Percentiles rank a stretch among this genome's conserved stretches.
These are phyloP conservation scores for Serendipita sp. DNA, from an alignment of 768 basidiomycete genomes.

Conservation along the genomic window DNA sequence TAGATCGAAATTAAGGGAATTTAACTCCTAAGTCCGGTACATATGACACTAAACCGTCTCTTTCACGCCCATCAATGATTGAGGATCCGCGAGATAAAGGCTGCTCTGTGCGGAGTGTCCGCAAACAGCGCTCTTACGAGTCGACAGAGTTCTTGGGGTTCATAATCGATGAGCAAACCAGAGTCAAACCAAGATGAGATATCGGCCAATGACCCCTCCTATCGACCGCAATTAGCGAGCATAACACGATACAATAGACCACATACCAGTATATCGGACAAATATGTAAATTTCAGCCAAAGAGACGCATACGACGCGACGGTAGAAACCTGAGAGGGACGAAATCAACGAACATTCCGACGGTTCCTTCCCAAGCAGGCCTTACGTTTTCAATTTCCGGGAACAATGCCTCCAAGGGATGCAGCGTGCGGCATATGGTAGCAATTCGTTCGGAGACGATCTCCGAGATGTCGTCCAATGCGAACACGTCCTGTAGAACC, in stretches of 20 bases:
- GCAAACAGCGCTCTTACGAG: constrained; percentile 81
- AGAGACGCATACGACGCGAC: constrained; percentile 75
- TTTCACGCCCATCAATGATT: too few species aligned
- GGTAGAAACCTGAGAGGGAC: constrained; percentile 38
- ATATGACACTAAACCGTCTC: too few species aligned
- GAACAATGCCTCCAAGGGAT: constrained; percentile 68
- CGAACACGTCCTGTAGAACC: constrained; percentile 56
- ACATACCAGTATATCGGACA: constrained; percentile 78
- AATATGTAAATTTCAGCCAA: constrained; percentile 91
- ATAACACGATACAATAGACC: background rate
- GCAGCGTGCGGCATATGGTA: constrained; percentile 66
- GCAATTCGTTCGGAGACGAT: constrained; percentile 69
- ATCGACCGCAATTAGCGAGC: constrained; percentile 10
- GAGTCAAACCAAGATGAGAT: constrained; percentile 84
- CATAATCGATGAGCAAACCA: constrained; percentile 80
- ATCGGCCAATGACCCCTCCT: constrained; percentile 88
- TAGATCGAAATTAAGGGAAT: too few species aligned
- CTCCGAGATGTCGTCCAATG: constrained; percentile 73
- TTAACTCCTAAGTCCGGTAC: too few species aligned
- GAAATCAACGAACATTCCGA: background rate
- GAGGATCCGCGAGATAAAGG: constrained; percentile 32
- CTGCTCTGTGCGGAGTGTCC: constrained; percentile 65
- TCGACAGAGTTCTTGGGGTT: constrained; percentile 60
- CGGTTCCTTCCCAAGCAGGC: background rate
- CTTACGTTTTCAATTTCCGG: constrained; percentile 42